Percentiles rank a stretch among this genome's conserved stretches.
These are phyloP conservation scores for Polyporus arcularius DNA, from an alignment of 768 basidiomycete species.

Conservation along the genomic window DNA sequence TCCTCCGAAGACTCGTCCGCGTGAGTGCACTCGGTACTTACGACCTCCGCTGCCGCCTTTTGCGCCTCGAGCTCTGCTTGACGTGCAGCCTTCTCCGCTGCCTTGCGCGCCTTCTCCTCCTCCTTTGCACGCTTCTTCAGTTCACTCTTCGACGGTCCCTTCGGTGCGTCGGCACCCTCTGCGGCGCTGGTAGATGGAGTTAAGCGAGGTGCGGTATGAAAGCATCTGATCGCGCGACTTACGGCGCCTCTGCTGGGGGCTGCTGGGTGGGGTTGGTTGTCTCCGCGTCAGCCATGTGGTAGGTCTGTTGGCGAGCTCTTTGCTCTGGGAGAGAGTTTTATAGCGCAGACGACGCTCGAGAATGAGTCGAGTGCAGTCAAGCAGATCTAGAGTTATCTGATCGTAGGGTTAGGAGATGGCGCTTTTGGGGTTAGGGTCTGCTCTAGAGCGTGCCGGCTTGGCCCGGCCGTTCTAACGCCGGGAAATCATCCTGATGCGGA, in stretches of 20 bases:
- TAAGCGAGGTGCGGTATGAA: neutral
- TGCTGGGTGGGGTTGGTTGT: conserved; percentile 13
- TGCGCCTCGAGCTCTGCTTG: conserved; percentile 73
- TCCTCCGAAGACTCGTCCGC: neutral
- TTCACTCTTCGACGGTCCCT: conserved; percentile 81
- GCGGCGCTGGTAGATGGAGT: conserved; percentile 4
- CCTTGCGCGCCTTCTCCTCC: conserved; percentile 87
- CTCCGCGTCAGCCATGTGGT: conserved; percentile 28
- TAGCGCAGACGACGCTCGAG: conserved; percentile 10
- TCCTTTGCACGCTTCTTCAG: conserved; percentile 91
- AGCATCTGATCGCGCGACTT: neutral
- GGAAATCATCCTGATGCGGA: conserved; percentile 9
- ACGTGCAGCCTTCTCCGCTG: conserved; percentile 81
- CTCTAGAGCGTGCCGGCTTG: conserved; percentile 1
- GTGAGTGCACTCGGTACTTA: conserved; percentile 30
- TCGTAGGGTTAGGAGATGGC: conserved; percentile 14
- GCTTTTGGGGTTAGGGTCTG: conserved; percentile 16
- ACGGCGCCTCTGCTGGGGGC: conserved; percentile 16
- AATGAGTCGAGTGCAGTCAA: conserved; percentile 10
- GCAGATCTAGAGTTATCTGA: conserved; percentile 15
- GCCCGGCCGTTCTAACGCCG: conserved; percentile 20
- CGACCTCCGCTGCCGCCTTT: conserved; percentile 65
- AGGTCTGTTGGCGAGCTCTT: neutral
- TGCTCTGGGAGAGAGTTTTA: conserved; percentile 10
- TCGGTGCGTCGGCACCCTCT: conserved; percentile 29